A percentile compares a stretch with the other conserved stretches of the same genome.
Evolutionary conservation across 805 yeast genomes (phyloP).

Genomic region (Candida sakaeoensis): DNA sequence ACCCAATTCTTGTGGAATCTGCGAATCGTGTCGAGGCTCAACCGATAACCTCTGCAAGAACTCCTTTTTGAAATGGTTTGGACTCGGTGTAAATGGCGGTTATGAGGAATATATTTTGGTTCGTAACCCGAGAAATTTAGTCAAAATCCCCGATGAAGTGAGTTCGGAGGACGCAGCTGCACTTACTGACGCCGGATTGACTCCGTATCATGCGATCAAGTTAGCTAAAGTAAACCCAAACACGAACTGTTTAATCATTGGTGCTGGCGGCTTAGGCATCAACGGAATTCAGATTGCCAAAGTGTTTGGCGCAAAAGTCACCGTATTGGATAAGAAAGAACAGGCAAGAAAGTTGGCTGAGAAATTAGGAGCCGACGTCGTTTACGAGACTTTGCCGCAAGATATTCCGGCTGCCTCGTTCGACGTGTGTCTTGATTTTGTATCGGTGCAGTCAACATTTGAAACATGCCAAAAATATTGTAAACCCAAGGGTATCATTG

Average conservation of each 20-base stretch:
- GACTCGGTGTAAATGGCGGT: constrained; percentile 37
- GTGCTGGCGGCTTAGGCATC: constrained; percentile 43
- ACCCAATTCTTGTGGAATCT: constrained; percentile 31
- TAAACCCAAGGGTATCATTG: constrained; percentile 34
- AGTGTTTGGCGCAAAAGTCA: constrained; percentile 29
- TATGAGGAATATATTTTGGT: constrained; percentile 37
- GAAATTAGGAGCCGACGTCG: constrained; percentile 39
- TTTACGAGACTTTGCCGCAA: constrained; percentile 26
- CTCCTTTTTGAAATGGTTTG: constrained; percentile 26
- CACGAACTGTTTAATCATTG: constrained; percentile 33
- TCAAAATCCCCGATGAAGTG: constrained; percentile 19
- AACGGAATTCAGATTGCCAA: constrained; percentile 38
- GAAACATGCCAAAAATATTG: constrained; percentile 29
- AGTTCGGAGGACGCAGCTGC: constrained; percentile 7
- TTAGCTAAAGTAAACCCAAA: constrained; percentile 32
- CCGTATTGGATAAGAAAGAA: constrained; percentile 32
- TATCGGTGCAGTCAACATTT: constrained; percentile 29
- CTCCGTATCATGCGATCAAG: constrained; percentile 40
- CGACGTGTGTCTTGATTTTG: constrained; percentile 39
- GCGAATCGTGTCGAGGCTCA: constrained; percentile 32
- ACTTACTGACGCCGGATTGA: constrained; percentile 40
- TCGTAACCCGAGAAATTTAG: constrained; percentile 27
- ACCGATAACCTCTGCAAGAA: constrained; percentile 28
- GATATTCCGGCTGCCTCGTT: constrained; percentile 29
- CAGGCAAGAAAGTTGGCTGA: constrained; percentile 24